Conservation (phyloP, 768 basidiomycete genomes). For the Fibroporia radiculosa region DNA sequence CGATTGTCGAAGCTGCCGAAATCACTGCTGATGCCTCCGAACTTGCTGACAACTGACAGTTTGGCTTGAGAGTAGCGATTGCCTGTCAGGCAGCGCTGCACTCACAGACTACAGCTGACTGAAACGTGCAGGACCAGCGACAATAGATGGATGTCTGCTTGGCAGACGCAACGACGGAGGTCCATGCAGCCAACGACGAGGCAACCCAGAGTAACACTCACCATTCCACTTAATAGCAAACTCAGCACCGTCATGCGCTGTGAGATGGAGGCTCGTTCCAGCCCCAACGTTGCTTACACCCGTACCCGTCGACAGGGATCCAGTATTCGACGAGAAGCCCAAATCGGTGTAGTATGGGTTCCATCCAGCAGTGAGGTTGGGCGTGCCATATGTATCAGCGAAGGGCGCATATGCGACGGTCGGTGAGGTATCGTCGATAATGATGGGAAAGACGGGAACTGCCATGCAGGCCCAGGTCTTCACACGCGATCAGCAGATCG, state of each 20-base stretch:
- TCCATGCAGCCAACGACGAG: no score
- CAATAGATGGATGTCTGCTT: no score
- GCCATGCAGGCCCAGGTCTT: conserved; percentile 28
- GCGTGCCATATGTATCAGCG: conserved; percentile 41
- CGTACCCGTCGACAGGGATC: conserved; percentile 13
- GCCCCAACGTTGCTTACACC: conserved; percentile 35
- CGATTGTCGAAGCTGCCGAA: no score
- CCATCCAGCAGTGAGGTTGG: conserved; percentile 54
- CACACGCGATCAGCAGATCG: neutral
- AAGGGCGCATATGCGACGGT: conserved; percentile 53
- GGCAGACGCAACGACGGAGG: no score
- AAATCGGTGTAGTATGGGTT: conserved; percentile 50
- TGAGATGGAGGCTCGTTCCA: conserved; percentile 56
- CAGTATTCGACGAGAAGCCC: conserved; percentile 31
- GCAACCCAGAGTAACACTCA: conserved; percentile 33
- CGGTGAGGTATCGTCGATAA: conserved; percentile 63
- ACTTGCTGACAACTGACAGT: no score
- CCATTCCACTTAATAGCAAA: conserved; percentile 56
- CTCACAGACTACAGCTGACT: no score
- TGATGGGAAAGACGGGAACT: conserved; percentile 29
- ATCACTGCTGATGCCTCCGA: no score
- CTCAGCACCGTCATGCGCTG: conserved; percentile 49
- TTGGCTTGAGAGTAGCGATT: no score
- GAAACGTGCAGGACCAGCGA: no score
- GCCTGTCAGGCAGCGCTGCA: no score